Evolutionary conservation across 139 green algal genomes (phyloP).

Genomic region (Coelastrella sp.): DNA sequence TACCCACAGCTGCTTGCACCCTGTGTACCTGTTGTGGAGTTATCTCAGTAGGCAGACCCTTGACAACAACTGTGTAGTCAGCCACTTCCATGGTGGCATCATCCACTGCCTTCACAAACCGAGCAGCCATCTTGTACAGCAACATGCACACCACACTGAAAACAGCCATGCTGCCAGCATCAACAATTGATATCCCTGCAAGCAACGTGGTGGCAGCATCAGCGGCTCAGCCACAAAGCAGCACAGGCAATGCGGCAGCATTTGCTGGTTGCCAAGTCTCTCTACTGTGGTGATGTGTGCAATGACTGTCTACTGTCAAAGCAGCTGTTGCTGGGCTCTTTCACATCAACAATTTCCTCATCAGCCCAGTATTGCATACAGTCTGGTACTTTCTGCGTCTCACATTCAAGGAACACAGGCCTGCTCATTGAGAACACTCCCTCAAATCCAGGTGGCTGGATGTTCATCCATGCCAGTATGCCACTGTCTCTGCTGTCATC

Average conservation of each 20-base stretch:
- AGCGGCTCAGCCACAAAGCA: not conserved
- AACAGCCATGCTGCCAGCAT: conserved; percentile 47
- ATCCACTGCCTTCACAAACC: conserved; percentile 38
- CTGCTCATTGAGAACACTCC: conserved; percentile 37
- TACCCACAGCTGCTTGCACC: not conserved
- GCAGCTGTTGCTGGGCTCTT: not conserved
- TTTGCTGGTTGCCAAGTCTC: not conserved
- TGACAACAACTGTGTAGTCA: conserved; percentile 60
- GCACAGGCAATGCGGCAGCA: not conserved
- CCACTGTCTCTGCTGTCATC: conserved; percentile 52
- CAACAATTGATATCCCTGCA: conserved; percentile 59
- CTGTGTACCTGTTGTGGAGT: conserved; percentile 1
- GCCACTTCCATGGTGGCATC: conserved; percentile 45
- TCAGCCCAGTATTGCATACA: not conserved
- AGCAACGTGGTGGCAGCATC: no score
- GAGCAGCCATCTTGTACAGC: conserved; percentile 5
- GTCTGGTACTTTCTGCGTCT: not conserved
- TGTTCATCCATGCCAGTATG: conserved; percentile 56
- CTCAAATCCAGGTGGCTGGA: conserved; percentile 31
- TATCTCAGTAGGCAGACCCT: conserved; percentile 54
- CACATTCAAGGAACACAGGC: conserved; percentile 50
- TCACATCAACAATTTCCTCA: not conserved
- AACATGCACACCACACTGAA: conserved; percentile 41
- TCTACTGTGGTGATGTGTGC: no score
- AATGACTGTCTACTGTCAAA: no score